Percentiles rank a stretch among this genome's conserved stretches.
phyloP scores from a whole-genome alignment of 116 monocot genomes.

The Trichopus zeylanicus region DNA sequence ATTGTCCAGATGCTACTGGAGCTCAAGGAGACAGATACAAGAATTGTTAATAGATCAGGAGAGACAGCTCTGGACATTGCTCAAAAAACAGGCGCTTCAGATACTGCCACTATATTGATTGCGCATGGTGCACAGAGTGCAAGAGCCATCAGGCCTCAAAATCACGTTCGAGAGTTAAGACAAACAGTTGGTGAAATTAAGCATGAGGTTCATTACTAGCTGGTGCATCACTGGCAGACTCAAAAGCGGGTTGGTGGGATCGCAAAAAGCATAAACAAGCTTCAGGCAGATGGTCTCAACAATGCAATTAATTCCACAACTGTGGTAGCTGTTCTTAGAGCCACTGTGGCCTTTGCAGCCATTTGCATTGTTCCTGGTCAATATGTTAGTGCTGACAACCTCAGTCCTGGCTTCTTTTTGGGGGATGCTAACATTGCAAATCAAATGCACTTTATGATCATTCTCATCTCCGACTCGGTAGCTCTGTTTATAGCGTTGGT shows the following conservation, averaged over 20 bases:
- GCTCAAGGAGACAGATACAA: conserved; percentile 37
- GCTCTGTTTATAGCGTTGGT: conserved; percentile 83
- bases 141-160: conserved; percentile 28
- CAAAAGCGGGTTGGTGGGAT: conserved; percentile 68
- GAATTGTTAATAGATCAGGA: conserved; percentile 57
- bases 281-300: conserved; percentile 76
- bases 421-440: conserved; percentile 74
- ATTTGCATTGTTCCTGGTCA: conserved; percentile 89
- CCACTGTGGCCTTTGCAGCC: conserved; percentile 86
- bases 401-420: conserved; percentile 24
- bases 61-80: conserved; percentile 91
- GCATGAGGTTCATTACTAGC: conserved; percentile 83
- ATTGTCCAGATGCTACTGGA: conserved; percentile 49
- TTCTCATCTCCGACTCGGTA: conserved; percentile 78
- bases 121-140: conserved; percentile 55
- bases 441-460: conserved; percentile 58
- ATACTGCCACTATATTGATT: conserved; percentile 21
- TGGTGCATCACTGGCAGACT: conserved; percentile 75
- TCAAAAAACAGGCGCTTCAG: conserved; percentile 56
- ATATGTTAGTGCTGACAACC: conserved; percentile 36
- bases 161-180: conserved; percentile 64
- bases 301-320: conserved; percentile 93
- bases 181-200: conserved; percentile 89
- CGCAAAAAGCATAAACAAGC: conserved; percentile 71
- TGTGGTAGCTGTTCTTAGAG: conserved; percentile 84